These are phyloP conservation scores for Cercophora scortea DNA, from an alignment of 495 filamentous ascomycete genomes.

Conservation along the genomic window DNA sequence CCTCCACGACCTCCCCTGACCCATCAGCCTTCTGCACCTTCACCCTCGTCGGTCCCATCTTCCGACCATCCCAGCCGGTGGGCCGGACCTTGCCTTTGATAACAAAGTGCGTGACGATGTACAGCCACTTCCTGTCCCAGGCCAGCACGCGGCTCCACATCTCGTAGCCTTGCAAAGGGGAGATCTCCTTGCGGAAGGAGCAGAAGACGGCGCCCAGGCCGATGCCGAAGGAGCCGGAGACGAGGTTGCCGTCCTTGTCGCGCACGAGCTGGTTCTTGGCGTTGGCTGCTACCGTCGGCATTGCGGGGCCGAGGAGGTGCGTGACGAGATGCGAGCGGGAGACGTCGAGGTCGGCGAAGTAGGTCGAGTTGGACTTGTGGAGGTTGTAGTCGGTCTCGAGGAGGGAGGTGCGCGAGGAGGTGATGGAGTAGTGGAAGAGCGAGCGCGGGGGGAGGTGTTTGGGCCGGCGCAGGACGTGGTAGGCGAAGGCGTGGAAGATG, in stretches of 20 bases:
- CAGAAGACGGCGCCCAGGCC: constrained; percentile 61
- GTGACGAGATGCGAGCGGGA: constrained; percentile 54
- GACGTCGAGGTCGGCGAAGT: constrained; percentile 75
- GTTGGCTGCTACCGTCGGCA: constrained; percentile 33
- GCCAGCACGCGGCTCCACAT: constrained; percentile 60
- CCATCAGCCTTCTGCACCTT: constrained; percentile 23
- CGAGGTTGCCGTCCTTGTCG: constrained; percentile 23
- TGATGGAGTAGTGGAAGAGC: constrained; percentile 60
- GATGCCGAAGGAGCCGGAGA: constrained; percentile 43
- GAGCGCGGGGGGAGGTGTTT: constrained; percentile 36
- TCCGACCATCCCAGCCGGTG: constrained; percentile 23
- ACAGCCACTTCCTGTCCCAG: constrained; percentile 59
- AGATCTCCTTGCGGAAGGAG: constrained; percentile 62
- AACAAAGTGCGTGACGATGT: constrained; percentile 47
- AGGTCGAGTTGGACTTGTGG: constrained; percentile 80
- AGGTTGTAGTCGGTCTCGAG: constrained; percentile 76
- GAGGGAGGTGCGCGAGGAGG: constrained; percentile 48
- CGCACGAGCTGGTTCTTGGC: constrained; percentile 30
- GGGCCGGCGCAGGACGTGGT: constrained; percentile 44
- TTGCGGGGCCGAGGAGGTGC: constrained; percentile 44
- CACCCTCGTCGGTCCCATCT: constrained; percentile 11
- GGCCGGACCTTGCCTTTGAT: constrained; percentile 49
- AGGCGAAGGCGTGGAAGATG: constrained; percentile 52
- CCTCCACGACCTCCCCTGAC: constrained; percentile 39
- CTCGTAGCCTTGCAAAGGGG: constrained; percentile 61